Evolutionary conservation across 768 basidiomycete species (phyloP), one percentile per base, ranked within the genome.

Genomic region (Zangia roseola): DNA sequence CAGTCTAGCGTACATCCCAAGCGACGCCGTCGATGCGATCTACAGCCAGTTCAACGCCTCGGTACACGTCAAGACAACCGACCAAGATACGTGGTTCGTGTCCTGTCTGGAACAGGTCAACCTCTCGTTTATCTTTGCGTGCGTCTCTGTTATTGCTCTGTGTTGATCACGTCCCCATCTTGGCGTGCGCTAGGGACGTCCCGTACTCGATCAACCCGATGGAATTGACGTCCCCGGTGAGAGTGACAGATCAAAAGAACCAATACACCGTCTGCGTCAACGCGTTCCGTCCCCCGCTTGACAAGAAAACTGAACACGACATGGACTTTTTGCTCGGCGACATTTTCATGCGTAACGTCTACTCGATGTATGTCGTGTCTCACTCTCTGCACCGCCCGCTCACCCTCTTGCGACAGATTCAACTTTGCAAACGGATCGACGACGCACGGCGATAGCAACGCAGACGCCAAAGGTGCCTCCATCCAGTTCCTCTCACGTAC

Each of bases 281-380:
- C 17, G 52, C 73, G 2, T 66, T 74, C 36, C 64, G 58, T 1
- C 56, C 61, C 3, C 61, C 62, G 2, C 67, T 73, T 10, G 45
- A 59, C 33, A 57, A 55, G 7, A 14, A 31, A 5, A 52, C 35
- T 3, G 49, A 47, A 21, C 49, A 19, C 42, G 74, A 64, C 13
- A 62, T 71, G 24, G 76, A 77, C 21, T 66, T 67, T n/a, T 40
- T 73, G 2, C 66, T 76, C 34, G 76, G 76, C 2, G 73, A 73
- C 50, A 63, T 71, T 5, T 76, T 75, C 59, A 67, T 77, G 56
- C 72, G 76, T 28, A 77, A 77, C 45, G 71, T 74, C 21, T 76
- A 77, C 46, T 62, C 71, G 1, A 69, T 74, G 74, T 76, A 60
- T 5, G 73, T 49, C 7, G 16, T 16, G 3, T 6, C 1, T n/a